Evolutionary conservation across 2,329 filamentous ascomycete species (phyloP), one percentile per base, ranked within the genome.

Genomic region (Fusarium oxysporum): DNA sequence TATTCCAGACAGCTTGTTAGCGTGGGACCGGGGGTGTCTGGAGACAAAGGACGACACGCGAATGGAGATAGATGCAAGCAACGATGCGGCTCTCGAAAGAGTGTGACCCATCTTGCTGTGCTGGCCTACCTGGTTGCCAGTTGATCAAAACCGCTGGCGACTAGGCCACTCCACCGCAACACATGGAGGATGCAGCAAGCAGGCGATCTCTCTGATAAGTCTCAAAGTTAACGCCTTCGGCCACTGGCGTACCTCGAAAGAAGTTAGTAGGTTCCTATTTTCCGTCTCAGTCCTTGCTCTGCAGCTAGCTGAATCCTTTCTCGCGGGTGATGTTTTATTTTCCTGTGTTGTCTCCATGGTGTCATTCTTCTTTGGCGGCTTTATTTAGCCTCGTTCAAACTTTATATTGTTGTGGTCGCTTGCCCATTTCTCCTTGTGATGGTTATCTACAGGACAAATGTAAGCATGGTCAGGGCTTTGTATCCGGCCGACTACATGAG

Each of bases 51-150:
- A 81, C 72, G 80, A 82, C 78, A 78, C 77, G 77, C 76, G 78
- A 80, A 81, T 80, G 70, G 79, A 81, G 76, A 78, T 76, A 88
- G 85, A 89, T 86, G 87, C 88, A 89, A 85, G 87, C 87, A 82
- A 83, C 85, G 84, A 89, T 91, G 89, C 89, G 89, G 89, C 89
- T 90, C 88, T 90, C 86, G 70, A 79, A 78, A 87, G 83, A 87
- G 88, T 89, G 88, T 88, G 89, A 90, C 89, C 89, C 88, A 89
- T 90, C 85, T 86, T 93, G 93, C 95, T 97, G 94, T 92, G 94
- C 88, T 97, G 94, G 94, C 94, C 92, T 91, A 86, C 87, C 87
- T 92, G 88, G 87, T 90, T 89, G 89, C 93, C 93, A 96, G 92
- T 95, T 91, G 88, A 91, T 90, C 86, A 86, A 86, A 88, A 84